These are phyloP conservation scores for Blakeslea trispora DNA, from an alignment of 371 early-diverging fungal species.

Conservation along the genomic window DNA sequence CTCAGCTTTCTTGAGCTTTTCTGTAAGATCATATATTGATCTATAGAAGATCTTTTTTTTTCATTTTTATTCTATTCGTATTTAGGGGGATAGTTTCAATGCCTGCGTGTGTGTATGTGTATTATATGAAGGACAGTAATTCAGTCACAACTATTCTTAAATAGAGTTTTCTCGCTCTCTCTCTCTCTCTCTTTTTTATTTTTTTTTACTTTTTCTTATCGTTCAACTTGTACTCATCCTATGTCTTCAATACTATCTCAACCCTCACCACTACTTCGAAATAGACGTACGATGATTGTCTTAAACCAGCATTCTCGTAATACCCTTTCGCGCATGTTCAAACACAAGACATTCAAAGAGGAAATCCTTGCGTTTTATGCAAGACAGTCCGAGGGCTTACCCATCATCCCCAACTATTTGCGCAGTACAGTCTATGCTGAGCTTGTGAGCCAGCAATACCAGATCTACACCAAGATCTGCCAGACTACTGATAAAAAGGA, in stretches of 20 bases:
- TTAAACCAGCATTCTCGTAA: conserved; percentile 10
- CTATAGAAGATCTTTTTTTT: too few species aligned
- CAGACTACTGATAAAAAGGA: background rate
- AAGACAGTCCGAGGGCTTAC: conserved; percentile 20
- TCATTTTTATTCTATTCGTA: too few species aligned
- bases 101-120: too few species aligned
- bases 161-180: too few species aligned
- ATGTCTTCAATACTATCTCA: conserved; percentile 3
- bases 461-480: conserved; percentile 11
- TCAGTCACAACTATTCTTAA: too few species aligned
- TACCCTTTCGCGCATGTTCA: conserved; percentile 9
- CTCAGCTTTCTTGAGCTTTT: too few species aligned
- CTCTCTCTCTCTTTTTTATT: too few species aligned
- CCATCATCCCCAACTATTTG: conserved; percentile 35
- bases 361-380: conserved; percentile 23
- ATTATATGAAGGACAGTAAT: too few species aligned
- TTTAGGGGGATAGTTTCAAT: too few species aligned
- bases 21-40: too few species aligned
- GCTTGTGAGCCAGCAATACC: conserved; percentile 28
- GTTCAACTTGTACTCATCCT: too few species aligned
- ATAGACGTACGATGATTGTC: background rate
- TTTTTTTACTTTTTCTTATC: too few species aligned
- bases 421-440: conserved; percentile 35
- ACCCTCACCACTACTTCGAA: conserved; percentile 1
- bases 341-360: conserved; percentile 15